phyloP scores from a whole-genome alignment of 768 basidiomycete genomes.

The Kondoa malvinella region DNA sequence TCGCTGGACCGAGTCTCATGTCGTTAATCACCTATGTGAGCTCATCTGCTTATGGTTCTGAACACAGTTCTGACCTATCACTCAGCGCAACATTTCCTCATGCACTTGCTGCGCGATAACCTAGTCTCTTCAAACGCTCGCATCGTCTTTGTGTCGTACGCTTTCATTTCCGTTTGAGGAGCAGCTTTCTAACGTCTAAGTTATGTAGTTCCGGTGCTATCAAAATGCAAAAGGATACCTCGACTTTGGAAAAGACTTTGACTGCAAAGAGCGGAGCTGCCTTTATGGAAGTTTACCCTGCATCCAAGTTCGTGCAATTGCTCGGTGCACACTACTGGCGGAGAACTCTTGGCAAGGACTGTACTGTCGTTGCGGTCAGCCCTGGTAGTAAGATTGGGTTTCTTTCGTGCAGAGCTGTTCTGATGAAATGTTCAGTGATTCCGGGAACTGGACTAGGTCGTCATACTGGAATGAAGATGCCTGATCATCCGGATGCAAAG shows the following conservation, averaged over 20 bases:
- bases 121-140: neutral
- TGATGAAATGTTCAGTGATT: no score
- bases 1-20: neutral
- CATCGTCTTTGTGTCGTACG: neutral
- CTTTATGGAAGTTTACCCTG: neutral
- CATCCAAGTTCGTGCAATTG: constrained; percentile 1
- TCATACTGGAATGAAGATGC: neutral
- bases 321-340: neutral
- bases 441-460: neutral
- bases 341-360: neutral
- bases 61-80: neutral
- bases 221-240: neutral
- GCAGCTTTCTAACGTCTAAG: no score
- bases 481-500: neutral
- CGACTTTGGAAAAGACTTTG: neutral
- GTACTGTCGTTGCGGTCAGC: neutral
- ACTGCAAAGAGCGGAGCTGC: neutral
- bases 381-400: neutral
- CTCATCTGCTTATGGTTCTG: neutral
- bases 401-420: neutral
- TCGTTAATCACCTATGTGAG: constrained; percentile 6
- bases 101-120: neutral
- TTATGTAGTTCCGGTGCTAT: constrained; percentile 4
- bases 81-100: neutral
- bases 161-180: no score